A percentile compares a stretch with the other conserved stretches of the same genome.
Conservation (phyloP, 768 basidiomycete genomes). For the Coprinellus aureogranulatus region DNA sequence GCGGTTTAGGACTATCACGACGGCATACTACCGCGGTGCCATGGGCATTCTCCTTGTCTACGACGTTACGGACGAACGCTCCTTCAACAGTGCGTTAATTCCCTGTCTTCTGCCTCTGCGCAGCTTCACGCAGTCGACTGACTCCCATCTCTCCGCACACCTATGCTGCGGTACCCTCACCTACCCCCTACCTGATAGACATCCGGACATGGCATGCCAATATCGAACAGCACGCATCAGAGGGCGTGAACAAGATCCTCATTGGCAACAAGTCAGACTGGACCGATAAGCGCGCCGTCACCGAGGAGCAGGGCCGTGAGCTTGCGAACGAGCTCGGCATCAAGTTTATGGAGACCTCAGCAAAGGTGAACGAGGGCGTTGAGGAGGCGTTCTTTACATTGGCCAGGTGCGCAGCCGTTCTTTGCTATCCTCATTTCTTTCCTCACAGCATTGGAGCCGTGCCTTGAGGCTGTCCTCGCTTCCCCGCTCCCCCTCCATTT, state of each 20-base stretch:
- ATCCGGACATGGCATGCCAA: constrained; percentile 98
- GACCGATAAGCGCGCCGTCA: constrained; percentile 92
- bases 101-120: background rate
- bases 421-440: background rate
- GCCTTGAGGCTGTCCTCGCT: too few relatives aligned
- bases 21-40: constrained; percentile 98
- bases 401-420: constrained; percentile 64
- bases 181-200: constrained; percentile 29
- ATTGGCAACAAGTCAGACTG: constrained; percentile 99
- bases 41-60: constrained; percentile 99
- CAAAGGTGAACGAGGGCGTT: constrained; percentile 95
- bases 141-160: too few relatives aligned
- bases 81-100: constrained; percentile 80
- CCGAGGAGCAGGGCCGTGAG: constrained; percentile 87
- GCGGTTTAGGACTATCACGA: constrained; percentile 97
- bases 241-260: constrained; percentile 98
- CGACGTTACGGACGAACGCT: constrained; percentile 92
- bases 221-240: constrained; percentile 97
- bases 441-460: too few relatives aligned
- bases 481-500: too few relatives aligned
- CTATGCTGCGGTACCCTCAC: background rate
- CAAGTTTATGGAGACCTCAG: constrained; percentile 96
- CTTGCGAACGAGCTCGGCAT: constrained; percentile 93
- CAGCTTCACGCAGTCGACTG: constrained; percentile 37
- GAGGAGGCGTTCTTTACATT: constrained; percentile 98